A percentile compares a stretch with the other conserved stretches of the same genome.
Evolutionary conservation across 2,329 filamentous ascomycete genomes (phyloP).

Genomic region (Paraphoma chrysanthemicola): DNA sequence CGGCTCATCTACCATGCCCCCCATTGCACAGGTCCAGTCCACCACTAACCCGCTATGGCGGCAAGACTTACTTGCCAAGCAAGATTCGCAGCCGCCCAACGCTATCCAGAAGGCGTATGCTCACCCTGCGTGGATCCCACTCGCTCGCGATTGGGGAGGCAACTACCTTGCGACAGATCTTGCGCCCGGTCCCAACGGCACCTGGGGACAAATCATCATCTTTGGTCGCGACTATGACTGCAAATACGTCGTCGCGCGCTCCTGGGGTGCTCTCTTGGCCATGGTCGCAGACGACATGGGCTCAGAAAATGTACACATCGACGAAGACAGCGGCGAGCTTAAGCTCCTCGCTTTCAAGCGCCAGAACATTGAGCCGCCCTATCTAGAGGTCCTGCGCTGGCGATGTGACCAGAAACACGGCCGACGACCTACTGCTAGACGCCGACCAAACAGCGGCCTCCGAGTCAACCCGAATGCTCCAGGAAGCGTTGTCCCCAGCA

Average conservation of each 20-base stretch:
- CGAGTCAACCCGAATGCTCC: conserved; percentile 61
- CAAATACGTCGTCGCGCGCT: conserved; percentile 94
- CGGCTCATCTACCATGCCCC: conserved; percentile 74
- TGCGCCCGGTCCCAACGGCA: conserved; percentile 85
- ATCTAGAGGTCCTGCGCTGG: conserved; percentile 95
- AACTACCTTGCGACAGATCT: conserved; percentile 96
- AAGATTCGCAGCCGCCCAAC: conserved; percentile 86
- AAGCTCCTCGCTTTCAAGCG: conserved; percentile 86
- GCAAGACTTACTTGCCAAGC: conserved; percentile 80
- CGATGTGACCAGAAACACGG: conserved; percentile 95
- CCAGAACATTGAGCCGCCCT: conserved; percentile 86
- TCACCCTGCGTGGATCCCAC: conserved; percentile 92
- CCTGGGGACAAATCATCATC: conserved; percentile 96
- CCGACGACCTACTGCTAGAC: conserved; percentile 58
- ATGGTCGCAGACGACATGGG: conserved; percentile 90
- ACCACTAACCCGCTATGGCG: conserved; percentile 75
- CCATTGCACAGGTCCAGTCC: conserved; percentile 58
- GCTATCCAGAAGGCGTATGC: conserved; percentile 92
- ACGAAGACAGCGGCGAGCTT: conserved; percentile 89
- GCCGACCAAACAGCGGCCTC: conserved; percentile 55
- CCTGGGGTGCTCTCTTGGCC: conserved; percentile 88
- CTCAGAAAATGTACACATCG: conserved; percentile 88
- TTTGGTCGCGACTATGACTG: conserved; percentile 98
- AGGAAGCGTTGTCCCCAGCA: conserved; percentile 51
- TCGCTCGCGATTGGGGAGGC: conserved; percentile 97